Base-by-base conservation (phyloP, 495 filamentous ascomycete genomes). In the Annulohypoxylon bovei region DNA sequence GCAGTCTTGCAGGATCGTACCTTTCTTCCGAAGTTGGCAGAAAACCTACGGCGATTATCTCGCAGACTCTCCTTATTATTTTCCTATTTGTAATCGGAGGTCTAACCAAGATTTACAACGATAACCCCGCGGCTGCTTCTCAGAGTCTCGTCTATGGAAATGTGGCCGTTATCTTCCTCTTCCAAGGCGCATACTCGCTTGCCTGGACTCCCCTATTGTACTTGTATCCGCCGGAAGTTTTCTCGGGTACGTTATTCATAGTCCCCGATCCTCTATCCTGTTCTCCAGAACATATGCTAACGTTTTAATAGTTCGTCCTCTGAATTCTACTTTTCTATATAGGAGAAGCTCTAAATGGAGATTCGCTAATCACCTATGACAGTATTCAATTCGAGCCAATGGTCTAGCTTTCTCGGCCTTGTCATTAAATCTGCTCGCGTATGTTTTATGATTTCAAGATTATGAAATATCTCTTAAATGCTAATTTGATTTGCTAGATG, bases 21-120 rank as follows among this genome's bases (percentile, higher is more conserved):
- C 74, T 84, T 6, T 65, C 66, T 6, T 78, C 79, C 14, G 57
- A 52, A 32, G 84, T 79, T 81, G 83, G 82, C 7, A 73, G 82
- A 6, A 83, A 83, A 65, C 75, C 78, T 1, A 83, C 80, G 1
- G 82, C 81, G 3, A 70, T 84, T 23, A 39, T 81, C 6, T 81
- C 81, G 1, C 71, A 82, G 33, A 33, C 55, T 12, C 60, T 73
- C 25, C 73, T 85, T 12, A 73, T 81, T 18, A 68, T 79, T 46
- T 87, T 81, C 55, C 79, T 87, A 0, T 85, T 86, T 57, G 77
- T 84, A 56, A 83, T 85, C 23, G 82, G 83, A 6, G 84, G 82
- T 11, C 73, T 86, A 4, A 81, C 83, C 12, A 85, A 85, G 42
- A 73, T 79, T 16, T 85, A 85, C 47, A 80, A 79, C n/a, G 76